Conservation (phyloP, 345 rosid species). For the Hibiscus tridactylites region DNA sequence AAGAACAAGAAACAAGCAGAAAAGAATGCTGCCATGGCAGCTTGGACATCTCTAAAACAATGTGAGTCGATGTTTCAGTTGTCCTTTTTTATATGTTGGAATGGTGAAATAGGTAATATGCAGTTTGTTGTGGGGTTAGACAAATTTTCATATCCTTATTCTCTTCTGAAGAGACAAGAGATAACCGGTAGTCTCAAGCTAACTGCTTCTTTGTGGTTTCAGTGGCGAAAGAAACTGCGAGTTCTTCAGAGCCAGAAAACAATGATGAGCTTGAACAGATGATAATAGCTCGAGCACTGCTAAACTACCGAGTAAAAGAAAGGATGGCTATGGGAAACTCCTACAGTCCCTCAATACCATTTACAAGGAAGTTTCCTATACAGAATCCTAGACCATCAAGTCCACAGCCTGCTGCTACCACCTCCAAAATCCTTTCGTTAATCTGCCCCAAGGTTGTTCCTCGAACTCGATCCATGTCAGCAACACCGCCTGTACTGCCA, state of each 20-base stretch:
- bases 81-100: not conserved
- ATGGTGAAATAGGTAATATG: not conserved
- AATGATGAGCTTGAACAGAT: conserved; percentile 91
- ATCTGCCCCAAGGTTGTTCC: conserved; percentile 54
- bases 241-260: conserved; percentile 66
- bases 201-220: conserved; percentile 4
- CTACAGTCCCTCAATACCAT: conserved; percentile 44
- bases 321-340: conserved; percentile 53
- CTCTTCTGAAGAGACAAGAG: not conserved
- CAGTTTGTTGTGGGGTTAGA: not conserved
- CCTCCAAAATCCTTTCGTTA: conserved; percentile 82
- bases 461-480: conserved; percentile 38
- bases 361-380: conserved; percentile 53
- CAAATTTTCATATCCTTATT: not conserved
- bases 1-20: conserved; percentile 97
- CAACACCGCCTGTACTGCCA: conserved; percentile 5
- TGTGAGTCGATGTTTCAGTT: conserved; percentile 37
- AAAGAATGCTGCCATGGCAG: conserved; percentile 97
- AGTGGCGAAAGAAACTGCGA: conserved; percentile 94
- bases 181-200: not conserved
- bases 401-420: conserved; percentile 57
- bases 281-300: conserved; percentile 75
- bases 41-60: conserved; percentile 90
- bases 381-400: conserved; percentile 77
- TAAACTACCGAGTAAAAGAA: conserved; percentile 67